Conservation (phyloP, 495 filamentous ascomycete species). For the Schizothecium vesticola region DNA sequence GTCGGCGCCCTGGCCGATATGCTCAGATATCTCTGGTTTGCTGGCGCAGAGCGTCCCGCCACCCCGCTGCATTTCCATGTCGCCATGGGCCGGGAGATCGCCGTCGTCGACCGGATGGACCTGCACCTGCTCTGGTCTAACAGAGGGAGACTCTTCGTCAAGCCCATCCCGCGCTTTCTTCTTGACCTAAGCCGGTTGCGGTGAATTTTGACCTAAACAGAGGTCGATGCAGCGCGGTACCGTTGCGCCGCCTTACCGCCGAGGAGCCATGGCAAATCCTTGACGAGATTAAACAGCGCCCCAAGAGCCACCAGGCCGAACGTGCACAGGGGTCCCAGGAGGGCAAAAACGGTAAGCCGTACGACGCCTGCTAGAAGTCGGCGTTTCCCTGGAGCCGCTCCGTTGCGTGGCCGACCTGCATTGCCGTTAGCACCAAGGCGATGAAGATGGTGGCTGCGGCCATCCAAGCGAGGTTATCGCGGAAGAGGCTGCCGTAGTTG, state of each 20-base stretch:
- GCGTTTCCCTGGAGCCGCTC: conserved; percentile 27
- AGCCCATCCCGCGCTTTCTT: too few relatives aligned
- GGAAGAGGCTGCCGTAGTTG: conserved; percentile 33
- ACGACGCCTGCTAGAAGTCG: conserved; percentile 44
- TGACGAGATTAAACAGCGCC: conserved; percentile 2
- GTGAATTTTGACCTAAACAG: too few relatives aligned
- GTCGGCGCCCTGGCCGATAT: too few relatives aligned
- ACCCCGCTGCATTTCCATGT: too few relatives aligned
- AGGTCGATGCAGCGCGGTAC: too few relatives aligned
- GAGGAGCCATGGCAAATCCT: conserved; percentile 4
- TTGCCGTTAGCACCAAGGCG: conserved; percentile 50
- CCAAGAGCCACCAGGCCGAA: neutral
- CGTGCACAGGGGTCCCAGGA: conserved; percentile 25
- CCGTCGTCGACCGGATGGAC: too few relatives aligned
- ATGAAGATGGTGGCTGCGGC: conserved; percentile 45
- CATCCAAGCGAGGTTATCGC: conserved; percentile 44
- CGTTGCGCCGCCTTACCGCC: neutral
- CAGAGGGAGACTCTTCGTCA: too few relatives aligned
- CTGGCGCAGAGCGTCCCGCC: too few relatives aligned
- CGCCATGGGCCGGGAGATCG: too few relatives aligned
- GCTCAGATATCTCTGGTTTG: too few relatives aligned
- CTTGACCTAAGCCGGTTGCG: too few relatives aligned
- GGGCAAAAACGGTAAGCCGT: conserved; percentile 50
- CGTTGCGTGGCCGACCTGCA: conserved; percentile 55
- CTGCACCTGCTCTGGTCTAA: too few relatives aligned